phyloP scores from a whole-genome alignment of 176 grass and related monocot species.

The Urochloa ruziziensis region DNA sequence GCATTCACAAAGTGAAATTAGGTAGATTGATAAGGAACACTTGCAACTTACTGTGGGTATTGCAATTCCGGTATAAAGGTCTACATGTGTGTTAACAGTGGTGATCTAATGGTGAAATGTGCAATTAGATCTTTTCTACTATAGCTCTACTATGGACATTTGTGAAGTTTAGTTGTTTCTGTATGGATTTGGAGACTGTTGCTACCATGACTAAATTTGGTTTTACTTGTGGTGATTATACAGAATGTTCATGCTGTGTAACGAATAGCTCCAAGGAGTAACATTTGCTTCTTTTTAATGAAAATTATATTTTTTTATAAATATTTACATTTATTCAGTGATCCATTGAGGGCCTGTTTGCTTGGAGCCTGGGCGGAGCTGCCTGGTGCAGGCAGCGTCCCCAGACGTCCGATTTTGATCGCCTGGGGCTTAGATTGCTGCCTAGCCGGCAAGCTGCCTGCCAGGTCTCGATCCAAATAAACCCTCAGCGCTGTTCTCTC shows the following conservation, averaged over 20 bases:
- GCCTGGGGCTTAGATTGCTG: too few relatives aligned
- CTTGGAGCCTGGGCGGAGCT: too few relatives aligned
- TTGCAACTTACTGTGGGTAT: neutral
- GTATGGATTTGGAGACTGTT: neutral
- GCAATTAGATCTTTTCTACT: neutral
- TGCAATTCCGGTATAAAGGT: neutral
- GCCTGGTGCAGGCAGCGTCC: too few relatives aligned
- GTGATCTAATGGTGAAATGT: neutral
- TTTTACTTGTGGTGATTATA: neutral
- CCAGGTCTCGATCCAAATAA: too few relatives aligned
- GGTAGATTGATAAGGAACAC: neutral
- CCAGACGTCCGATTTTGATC: too few relatives aligned
- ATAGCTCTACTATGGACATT: neutral
- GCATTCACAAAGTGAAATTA: neutral
- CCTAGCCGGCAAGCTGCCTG: too few relatives aligned
- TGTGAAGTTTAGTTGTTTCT: too few relatives aligned
- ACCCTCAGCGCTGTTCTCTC: too few relatives aligned
- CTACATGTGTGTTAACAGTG: neutral
- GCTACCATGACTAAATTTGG: neutral
- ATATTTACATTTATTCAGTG: neutral
- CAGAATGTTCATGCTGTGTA: neutral
- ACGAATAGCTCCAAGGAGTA: neutral
- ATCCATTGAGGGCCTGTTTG: neutral
- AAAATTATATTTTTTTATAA: neutral
- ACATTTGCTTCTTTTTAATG: neutral